A percentile compares a stretch with the other conserved stretches of the same genome.
Evolutionary conservation across 192 early-diverging fungal species (phyloP).

Genomic region (Podochytrium sp.): DNA sequence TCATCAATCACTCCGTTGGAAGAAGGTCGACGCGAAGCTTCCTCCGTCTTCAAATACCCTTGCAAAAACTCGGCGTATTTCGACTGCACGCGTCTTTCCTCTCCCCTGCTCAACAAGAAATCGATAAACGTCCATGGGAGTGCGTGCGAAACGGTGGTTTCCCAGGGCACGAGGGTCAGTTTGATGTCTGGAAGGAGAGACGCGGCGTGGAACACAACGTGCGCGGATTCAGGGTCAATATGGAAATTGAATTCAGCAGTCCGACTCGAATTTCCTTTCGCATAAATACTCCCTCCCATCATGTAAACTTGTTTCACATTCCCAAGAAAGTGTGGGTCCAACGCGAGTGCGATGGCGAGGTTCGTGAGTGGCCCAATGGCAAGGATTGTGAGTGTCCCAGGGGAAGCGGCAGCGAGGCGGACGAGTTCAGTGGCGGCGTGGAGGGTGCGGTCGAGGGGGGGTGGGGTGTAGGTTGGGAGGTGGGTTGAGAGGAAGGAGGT

Average conservation of each 20-base stretch:
- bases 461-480: not conserved
- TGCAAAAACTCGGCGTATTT: not conserved
- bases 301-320: constrained; percentile 46
- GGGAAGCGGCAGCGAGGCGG: constrained; percentile 37
- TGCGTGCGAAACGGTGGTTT: constrained; percentile 47
- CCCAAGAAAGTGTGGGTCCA: constrained; percentile 50
- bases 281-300: constrained; percentile 53
- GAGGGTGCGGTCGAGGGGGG: not conserved
- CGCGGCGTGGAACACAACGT: constrained; percentile 45
- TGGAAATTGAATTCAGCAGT: constrained; percentile 52
- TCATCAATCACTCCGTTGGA: not conserved
- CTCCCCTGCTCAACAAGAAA: not conserved
- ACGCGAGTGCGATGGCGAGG: constrained; percentile 49
- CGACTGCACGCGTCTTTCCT: not conserved
- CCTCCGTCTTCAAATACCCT: constrained; percentile 9
- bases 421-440: constrained; percentile 47
- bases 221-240: constrained; percentile 50
- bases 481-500: not conserved
- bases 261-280: constrained; percentile 51
- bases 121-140: constrained; percentile 49
- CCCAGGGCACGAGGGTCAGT: constrained; percentile 46
- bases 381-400: constrained; percentile 37
- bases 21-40: not conserved
- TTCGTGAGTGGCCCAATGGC: constrained; percentile 57
- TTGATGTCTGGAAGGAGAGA: constrained; percentile 27